phyloP scores from a whole-genome alignment of 164 flowering plant species.

The Protea cynaroides region DNA sequence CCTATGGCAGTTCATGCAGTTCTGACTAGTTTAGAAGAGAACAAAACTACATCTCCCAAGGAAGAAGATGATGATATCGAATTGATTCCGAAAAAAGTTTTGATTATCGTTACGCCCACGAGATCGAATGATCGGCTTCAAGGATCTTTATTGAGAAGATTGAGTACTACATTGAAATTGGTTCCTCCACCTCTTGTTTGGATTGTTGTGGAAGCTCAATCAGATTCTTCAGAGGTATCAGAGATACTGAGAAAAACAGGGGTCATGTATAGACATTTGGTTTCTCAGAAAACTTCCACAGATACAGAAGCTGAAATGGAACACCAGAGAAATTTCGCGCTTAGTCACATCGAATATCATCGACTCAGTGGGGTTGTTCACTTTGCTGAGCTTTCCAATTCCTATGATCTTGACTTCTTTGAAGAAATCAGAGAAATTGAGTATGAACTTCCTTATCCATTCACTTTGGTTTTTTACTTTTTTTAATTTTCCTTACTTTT shows the following conservation, averaged over 20 bases:
- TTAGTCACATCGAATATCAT: slow-evolving; percentile 84
- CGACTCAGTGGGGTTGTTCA: slow-evolving; percentile 81
- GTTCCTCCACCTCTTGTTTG: slow-evolving; percentile 72
- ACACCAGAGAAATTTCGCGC: slow-evolving; percentile 72
- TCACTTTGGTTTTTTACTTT: background rate
- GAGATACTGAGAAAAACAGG: slow-evolving; percentile 67
- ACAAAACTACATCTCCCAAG: background rate
- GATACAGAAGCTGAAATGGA: slow-evolving; percentile 48
- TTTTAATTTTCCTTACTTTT: background rate
- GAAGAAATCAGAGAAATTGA: slow-evolving; percentile 61
- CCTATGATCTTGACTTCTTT: slow-evolving; percentile 75
- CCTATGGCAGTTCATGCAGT: slow-evolving; percentile 11
- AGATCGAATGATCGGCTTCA: slow-evolving; percentile 25
- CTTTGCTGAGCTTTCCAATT: slow-evolving; percentile 62
- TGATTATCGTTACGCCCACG: slow-evolving; percentile 65
- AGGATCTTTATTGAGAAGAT: slow-evolving; percentile 39
- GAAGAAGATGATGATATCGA: slow-evolving; percentile 9
- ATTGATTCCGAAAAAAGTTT: slow-evolving; percentile 26
- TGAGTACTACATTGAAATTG: slow-evolving; percentile 59
- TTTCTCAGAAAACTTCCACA: slow-evolving; percentile 64
- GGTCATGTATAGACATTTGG: slow-evolving; percentile 88
- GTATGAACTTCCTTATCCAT: slow-evolving; percentile 33
- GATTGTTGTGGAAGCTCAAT: slow-evolving; percentile 63
- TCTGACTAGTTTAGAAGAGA: slow-evolving; percentile 3
- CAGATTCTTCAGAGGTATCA: slow-evolving; percentile 42